Conservation (phyloP, 2,329 filamentous ascomycete species). For the Thielaviopsis euricoi region DNA sequence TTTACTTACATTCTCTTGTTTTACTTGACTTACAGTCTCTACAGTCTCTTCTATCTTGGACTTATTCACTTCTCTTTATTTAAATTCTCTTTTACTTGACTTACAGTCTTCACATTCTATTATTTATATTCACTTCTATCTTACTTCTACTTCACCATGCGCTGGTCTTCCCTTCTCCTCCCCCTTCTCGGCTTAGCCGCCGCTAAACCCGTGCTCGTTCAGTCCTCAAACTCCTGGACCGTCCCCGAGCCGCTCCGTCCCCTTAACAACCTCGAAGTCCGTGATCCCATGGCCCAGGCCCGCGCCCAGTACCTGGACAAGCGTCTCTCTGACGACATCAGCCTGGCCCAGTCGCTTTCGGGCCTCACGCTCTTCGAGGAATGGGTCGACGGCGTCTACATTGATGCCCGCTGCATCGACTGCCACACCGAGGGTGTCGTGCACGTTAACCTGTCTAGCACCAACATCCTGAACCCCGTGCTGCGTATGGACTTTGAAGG, state of each 20-base stretch:
- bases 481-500: constrained; percentile 30
- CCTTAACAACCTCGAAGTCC: constrained; percentile 10
- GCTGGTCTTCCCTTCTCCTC: not conserved
- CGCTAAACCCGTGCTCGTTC: constrained; percentile 2
- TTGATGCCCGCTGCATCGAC: constrained; percentile 26
- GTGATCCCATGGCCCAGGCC: constrained; percentile 9
- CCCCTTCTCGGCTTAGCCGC: not conserved
- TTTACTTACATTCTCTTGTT: no score
- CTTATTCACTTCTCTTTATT: not conserved
- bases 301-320: constrained; percentile 13
- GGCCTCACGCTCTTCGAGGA: not conserved
- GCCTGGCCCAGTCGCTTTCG: constrained; percentile 1
- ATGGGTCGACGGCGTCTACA: constrained; percentile 9
- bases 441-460: constrained; percentile 25
- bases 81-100: no score
- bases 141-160: not conserved
- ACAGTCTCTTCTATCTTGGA: no score
- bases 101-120: no score
- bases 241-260: constrained; percentile 4
- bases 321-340: constrained; percentile 13
- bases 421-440: constrained; percentile 35
- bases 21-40: no score
- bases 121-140: no score
- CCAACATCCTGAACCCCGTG: constrained; percentile 23
- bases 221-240: constrained; percentile 4